These are phyloP conservation scores for Solanum lignicaule DNA, from an alignment of 257 asterid species.

Conservation along the genomic window DNA sequence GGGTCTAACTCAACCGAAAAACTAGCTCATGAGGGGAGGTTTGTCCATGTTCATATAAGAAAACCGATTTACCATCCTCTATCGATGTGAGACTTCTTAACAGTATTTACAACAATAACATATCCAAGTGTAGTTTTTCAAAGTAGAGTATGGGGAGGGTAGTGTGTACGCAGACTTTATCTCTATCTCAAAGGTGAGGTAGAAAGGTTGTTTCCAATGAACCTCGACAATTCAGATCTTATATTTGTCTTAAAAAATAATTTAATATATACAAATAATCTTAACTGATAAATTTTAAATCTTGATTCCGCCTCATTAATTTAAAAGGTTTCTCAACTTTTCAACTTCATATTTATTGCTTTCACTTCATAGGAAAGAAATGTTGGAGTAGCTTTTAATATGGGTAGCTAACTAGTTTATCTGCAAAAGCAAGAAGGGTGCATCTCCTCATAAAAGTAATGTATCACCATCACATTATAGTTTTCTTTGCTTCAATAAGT, in stretches of 20 bases:
- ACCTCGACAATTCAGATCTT: background rate
- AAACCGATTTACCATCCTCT: no score
- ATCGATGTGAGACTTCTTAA: background rate
- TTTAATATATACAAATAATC: background rate
- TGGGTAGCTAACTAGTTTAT: background rate
- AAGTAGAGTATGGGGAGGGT: no score
- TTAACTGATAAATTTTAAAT: background rate
- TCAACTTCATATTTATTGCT: background rate
- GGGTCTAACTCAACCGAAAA: no score
- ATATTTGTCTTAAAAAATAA: background rate
- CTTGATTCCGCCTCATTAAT: background rate
- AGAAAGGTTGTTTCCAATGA: accelerated
- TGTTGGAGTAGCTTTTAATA: background rate
- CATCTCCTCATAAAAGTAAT: background rate
- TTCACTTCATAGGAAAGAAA: background rate
- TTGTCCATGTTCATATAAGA: background rate
- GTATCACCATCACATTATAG: background rate
- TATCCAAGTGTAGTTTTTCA: no score
- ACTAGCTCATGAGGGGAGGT: no score
- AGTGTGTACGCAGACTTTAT: background rate
- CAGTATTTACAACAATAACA: no score
- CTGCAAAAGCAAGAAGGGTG: background rate
- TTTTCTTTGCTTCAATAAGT: background rate
- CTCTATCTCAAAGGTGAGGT: background rate
- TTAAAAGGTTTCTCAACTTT: background rate